These are phyloP conservation scores for Beauveria brongniartii DNA, from an alignment of 2,329 filamentous ascomycete species.

Conservation along the genomic window DNA sequence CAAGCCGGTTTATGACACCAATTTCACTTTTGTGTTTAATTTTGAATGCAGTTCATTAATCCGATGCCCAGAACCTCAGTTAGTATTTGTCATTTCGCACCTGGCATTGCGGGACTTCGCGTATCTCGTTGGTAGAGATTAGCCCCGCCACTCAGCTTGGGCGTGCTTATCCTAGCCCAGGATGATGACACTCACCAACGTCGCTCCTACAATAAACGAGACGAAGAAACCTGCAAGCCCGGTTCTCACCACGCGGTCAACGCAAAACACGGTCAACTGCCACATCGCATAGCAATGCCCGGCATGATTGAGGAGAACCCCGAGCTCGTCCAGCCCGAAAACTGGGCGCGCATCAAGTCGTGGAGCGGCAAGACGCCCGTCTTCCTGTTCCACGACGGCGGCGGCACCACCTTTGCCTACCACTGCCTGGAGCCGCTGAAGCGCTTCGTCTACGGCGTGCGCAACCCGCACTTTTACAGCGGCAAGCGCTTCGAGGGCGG, in stretches of 20 bases:
- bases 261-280: neutral
- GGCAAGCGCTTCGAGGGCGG: slow-evolving; percentile 42
- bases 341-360: slow-evolving; percentile 19
- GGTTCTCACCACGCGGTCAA: neutral
- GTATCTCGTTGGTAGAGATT: neutral
- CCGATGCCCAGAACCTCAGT: too few relatives aligned
- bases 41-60: too few relatives aligned
- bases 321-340: slow-evolving; percentile 27
- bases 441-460: slow-evolving; percentile 45
- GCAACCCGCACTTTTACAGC: slow-evolving; percentile 44
- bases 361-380: slow-evolving; percentile 32
- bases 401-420: slow-evolving; percentile 52
- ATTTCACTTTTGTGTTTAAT: too few relatives aligned
- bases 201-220: neutral
- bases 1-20: neutral
- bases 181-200: neutral
- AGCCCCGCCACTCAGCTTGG: neutral
- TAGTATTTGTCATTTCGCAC: neutral
- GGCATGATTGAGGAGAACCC: slow-evolving; percentile 21
- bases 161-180: neutral
- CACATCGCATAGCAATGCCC: neutral
- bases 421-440: slow-evolving; percentile 41
- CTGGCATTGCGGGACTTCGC: neutral
- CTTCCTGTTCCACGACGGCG: slow-evolving; percentile 52
- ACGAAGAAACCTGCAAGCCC: neutral